phyloP scores from a whole-genome alignment of 805 yeast species.

The Myxozyma lipomycoides region DNA sequence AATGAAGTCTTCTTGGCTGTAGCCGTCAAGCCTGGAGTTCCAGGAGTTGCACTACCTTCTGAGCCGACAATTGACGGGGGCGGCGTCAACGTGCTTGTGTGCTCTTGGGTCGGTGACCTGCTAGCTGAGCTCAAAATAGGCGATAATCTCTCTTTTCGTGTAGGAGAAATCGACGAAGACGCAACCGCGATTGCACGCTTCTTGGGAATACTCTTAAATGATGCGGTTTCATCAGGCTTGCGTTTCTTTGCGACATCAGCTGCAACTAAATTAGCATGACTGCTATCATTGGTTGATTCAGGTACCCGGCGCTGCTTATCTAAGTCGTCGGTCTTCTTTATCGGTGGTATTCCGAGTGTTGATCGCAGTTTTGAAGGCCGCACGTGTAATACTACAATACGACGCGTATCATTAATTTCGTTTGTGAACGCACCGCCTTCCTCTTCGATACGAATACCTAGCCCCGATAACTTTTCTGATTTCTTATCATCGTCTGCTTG shows the following conservation, averaged over 20 bases:
- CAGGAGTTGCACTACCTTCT: constrained; percentile 11
- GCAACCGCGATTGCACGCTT: too few relatives aligned
- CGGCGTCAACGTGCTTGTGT: constrained; percentile 3
- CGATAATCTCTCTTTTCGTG: constrained; percentile 1
- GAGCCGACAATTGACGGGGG: not conserved
- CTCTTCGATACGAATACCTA: constrained; percentile 6
- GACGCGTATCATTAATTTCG: not conserved
- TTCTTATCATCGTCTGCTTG: not conserved
- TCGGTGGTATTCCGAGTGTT: too few relatives aligned
- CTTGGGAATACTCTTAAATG: too few relatives aligned
- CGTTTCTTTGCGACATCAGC: too few relatives aligned
- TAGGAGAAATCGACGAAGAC: not conserved
- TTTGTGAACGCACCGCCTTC: not conserved
- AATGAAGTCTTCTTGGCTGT: constrained; percentile 14
- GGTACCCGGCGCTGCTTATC: too few relatives aligned
- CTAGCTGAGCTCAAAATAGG: too few relatives aligned
- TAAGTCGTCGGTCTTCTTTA: too few relatives aligned
- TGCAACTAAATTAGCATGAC: too few relatives aligned
- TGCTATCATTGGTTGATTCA: too few relatives aligned
- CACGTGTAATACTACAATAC: not conserved
- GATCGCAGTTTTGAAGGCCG: not conserved
- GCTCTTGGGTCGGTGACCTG: too few relatives aligned
- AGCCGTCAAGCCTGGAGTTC: constrained; percentile 8
- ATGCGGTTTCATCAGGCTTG: too few relatives aligned
- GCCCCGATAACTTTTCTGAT: constrained; percentile 2